Evolutionary conservation across 257 asterid genomes (phyloP).

Genomic region (Verbascum thapsus): DNA sequence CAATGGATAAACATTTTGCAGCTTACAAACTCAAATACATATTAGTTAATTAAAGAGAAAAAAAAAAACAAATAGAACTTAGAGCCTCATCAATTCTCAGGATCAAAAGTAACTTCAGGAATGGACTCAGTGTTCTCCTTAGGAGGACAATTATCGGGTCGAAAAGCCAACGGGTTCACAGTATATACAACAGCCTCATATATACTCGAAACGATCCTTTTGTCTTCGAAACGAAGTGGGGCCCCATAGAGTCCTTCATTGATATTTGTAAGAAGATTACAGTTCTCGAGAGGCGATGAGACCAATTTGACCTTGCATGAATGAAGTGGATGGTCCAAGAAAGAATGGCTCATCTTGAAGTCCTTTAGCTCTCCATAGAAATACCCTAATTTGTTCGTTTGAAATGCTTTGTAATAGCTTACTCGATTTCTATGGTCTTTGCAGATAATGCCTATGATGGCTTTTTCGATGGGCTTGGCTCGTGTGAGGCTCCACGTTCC

Average conservation of each 20-base stretch:
- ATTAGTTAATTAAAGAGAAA: neutral
- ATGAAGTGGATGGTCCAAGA: conserved; percentile 89
- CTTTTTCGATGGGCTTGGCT: conserved; percentile 57
- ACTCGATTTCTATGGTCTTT: conserved; percentile 63
- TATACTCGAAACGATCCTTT: conserved; percentile 44
- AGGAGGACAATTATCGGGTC: conserved; percentile 64
- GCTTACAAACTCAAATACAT: conserved; percentile 29
- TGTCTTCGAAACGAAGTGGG: conserved; percentile 61
- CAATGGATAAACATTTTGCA: conserved; percentile 27
- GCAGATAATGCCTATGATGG: conserved; percentile 79
- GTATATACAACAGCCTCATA: conserved; percentile 75
- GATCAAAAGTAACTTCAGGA: neutral
- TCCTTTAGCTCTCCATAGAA: conserved; percentile 77
- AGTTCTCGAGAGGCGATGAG: conserved; percentile 58
- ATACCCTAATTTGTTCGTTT: conserved; percentile 64
- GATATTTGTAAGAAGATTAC: conserved; percentile 65
- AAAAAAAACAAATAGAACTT: conserved; percentile 11
- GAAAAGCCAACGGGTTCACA: conserved; percentile 80
- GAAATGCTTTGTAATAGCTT: conserved; percentile 72
- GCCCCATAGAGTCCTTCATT: conserved; percentile 81
- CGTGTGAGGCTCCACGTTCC: conserved; percentile 66
- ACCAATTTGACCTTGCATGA: conserved; percentile 76
- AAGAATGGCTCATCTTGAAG: conserved; percentile 61
- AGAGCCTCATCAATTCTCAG: conserved; percentile 21
- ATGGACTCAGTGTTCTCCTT: conserved; percentile 34